A percentile compares a stretch with the other conserved stretches of the same genome.
phyloP scores from a whole-genome alignment of 2,329 filamentous ascomycete species.

The Sphaerulina musiva region DNA sequence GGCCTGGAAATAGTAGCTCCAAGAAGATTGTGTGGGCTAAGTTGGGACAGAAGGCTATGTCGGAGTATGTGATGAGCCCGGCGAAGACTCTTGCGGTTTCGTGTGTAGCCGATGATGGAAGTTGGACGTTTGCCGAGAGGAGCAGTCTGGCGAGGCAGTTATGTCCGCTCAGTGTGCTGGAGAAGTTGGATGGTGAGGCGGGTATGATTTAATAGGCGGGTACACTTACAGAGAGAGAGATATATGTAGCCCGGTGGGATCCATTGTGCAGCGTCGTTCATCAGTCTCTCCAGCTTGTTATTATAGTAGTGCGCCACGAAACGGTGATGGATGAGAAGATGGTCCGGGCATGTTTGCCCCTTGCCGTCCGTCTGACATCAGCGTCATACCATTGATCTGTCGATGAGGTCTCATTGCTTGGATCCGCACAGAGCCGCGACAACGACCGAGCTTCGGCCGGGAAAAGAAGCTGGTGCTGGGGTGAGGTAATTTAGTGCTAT shows the following conservation, averaged over 20 bases:
- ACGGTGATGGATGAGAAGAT: too few relatives aligned
- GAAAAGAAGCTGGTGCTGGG: not conserved
- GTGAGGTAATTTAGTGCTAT: not conserved
- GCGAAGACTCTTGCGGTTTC: not conserved
- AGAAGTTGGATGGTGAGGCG: not conserved
- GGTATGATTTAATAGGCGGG: not conserved
- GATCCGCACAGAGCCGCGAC: not conserved
- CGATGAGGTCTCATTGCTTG: not conserved
- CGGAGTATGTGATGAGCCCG: not conserved
- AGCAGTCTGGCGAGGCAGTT: not conserved
- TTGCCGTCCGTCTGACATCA: not conserved
- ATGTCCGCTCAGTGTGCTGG: not conserved
- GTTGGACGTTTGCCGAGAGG: not conserved
- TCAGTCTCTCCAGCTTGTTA: too few relatives aligned
- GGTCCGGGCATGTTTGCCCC: not conserved
- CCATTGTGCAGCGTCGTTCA: too few relatives aligned
- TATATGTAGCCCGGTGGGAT: too few relatives aligned
- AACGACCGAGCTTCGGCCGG: not conserved
- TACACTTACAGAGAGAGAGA: not conserved
- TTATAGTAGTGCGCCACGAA: too few relatives aligned
- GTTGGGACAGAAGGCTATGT: not conserved
- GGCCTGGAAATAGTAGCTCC: not conserved
- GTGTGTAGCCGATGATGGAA: not conserved
- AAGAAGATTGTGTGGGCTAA: not conserved
- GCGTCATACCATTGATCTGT: not conserved